Percentiles rank a stretch among this genome's conserved stretches.
phyloP scores from a whole-genome alignment of 768 basidiomycete genomes.

The Fistulinella prunicolor region DNA sequence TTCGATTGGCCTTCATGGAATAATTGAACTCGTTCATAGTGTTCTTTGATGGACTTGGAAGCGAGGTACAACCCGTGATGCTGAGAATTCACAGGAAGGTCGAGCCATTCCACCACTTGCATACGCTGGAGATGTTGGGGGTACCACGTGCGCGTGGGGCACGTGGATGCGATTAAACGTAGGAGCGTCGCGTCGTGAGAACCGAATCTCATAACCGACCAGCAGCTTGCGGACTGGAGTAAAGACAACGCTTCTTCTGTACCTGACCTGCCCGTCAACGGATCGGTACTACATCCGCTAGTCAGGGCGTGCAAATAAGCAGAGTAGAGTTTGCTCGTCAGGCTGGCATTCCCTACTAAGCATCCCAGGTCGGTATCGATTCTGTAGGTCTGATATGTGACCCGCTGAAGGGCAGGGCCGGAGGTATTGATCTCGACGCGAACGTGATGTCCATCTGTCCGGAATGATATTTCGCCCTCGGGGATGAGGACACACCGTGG shows the following conservation, averaged over 20 bases:
- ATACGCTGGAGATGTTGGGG: constrained; percentile 36
- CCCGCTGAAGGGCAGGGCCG: neutral
- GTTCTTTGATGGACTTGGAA: constrained; percentile 28
- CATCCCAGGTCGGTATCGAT: neutral
- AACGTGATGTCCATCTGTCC: neutral
- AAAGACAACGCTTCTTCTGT: constrained; percentile 16
- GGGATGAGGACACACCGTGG: neutral
- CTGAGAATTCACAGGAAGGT: constrained; percentile 26
- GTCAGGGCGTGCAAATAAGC: constrained; percentile 46
- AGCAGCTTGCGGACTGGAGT: constrained; percentile 36
- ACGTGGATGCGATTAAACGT: constrained; percentile 30
- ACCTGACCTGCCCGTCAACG: constrained; percentile 31
- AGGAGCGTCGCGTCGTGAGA: constrained; percentile 30
- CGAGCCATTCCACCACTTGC: constrained; percentile 36
- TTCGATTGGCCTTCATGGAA: constrained; percentile 4
- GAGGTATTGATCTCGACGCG: neutral
- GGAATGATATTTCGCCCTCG: neutral
- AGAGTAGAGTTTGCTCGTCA: constrained; percentile 33
- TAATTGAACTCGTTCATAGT: constrained; percentile 14
- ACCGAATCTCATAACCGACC: constrained; percentile 37
- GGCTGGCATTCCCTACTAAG: neutral
- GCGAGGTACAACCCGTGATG: constrained; percentile 25
- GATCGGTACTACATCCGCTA: constrained; percentile 38
- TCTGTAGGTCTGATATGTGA: neutral
- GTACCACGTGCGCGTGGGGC: constrained; percentile 36